Conservation (phyloP, 331 rosid species). For the Pyrus hybrid region DNA sequence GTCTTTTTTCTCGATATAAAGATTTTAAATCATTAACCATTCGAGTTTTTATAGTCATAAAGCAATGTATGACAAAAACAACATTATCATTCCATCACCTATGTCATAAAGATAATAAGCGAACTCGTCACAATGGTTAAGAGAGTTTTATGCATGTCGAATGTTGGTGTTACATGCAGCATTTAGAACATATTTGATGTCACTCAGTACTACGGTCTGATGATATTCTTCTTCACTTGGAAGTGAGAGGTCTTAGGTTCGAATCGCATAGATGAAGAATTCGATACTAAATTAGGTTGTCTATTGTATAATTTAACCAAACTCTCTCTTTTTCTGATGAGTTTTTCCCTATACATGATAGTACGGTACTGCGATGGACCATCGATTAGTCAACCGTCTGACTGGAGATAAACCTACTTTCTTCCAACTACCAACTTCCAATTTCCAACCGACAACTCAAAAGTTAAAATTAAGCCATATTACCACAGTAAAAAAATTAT, state of each 20-base stretch:
- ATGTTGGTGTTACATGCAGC: neutral
- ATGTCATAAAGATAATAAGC: too few species aligned
- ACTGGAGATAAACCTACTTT: neutral
- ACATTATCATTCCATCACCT: too few species aligned
- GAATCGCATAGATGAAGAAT: too few species aligned
- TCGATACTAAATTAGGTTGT: too few species aligned
- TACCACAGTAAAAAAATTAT: neutral
- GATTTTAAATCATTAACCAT: neutral
- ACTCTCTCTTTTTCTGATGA: rapidly evolving
- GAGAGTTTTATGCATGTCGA: neutral
- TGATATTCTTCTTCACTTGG: too few species aligned
- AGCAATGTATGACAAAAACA: too few species aligned
- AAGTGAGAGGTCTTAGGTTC: too few species aligned
- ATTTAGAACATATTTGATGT: neutral
- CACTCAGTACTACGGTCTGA: rapidly evolving
- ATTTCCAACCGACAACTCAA: neutral
- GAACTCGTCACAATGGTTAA: neutral
- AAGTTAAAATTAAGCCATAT: neutral
- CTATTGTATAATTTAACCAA: too few species aligned
- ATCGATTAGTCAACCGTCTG: neutral
- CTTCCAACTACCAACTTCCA: too few species aligned
- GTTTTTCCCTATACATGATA: neutral
- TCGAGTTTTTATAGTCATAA: too few species aligned
- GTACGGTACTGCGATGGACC: neutral
- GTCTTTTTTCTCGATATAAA: too few species aligned